A percentile compares a stretch with the other conserved stretches of the same genome.
Conservation (phyloP, 371 early-diverging fungal genomes). For the Mortierella sp. region DNA sequence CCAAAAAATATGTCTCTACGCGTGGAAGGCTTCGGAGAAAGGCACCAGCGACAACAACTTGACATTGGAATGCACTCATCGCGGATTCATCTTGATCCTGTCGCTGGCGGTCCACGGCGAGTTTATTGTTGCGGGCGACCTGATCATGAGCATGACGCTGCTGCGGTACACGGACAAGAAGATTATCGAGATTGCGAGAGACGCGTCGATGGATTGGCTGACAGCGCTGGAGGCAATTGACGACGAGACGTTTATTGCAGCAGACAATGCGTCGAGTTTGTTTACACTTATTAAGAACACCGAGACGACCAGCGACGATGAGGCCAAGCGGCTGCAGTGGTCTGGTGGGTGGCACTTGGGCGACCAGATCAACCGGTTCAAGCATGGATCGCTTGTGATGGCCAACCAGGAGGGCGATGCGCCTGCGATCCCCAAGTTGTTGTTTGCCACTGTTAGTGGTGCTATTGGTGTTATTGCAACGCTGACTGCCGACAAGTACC, state of each 20-base stretch:
- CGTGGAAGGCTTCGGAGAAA: slow-evolving; percentile 51
- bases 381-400: slow-evolving; percentile 83
- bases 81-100: slow-evolving; percentile 73
- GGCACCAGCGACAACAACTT: slow-evolving; percentile 48
- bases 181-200: slow-evolving; percentile 74
- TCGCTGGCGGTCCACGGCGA: slow-evolving; percentile 76
- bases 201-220: slow-evolving; percentile 77
- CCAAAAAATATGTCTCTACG: slow-evolving; percentile 63
- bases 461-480: slow-evolving; percentile 83
- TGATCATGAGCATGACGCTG: slow-evolving; percentile 85
- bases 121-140: slow-evolving; percentile 87
- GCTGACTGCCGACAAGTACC: slow-evolving; percentile 69
- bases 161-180: slow-evolving; percentile 64
- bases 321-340: slow-evolving; percentile 68
- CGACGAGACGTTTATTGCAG: slow-evolving; percentile 74
- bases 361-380: slow-evolving; percentile 84
- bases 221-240: slow-evolving; percentile 75
- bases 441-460: slow-evolving; percentile 87
- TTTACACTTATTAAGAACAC: slow-evolving; percentile 69
- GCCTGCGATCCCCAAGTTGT: slow-evolving; percentile 64
- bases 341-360: slow-evolving; percentile 86
- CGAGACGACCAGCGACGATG: slow-evolving; percentile 60
- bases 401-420: slow-evolving; percentile 72
- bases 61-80: slow-evolving; percentile 60
- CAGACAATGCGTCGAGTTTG: slow-evolving; percentile 74